phyloP scores from a whole-genome alignment of 2,329 filamentous ascomycete species.

The Daldinia eschscholtzii region DNA sequence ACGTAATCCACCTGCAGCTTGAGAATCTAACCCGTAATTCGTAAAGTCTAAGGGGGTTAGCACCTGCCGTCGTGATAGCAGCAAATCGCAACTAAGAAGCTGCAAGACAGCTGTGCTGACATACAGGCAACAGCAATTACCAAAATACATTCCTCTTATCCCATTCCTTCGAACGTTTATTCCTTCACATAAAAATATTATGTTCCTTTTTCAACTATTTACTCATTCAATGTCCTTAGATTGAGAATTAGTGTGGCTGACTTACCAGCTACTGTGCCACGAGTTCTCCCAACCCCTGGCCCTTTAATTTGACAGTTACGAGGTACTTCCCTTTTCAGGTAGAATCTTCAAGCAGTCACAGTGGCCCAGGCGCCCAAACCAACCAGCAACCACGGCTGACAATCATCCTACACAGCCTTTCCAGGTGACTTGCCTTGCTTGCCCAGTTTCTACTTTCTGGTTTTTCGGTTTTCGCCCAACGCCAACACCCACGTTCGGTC shows the following conservation, averaged over 20 bases:
- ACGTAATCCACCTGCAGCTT: slow-evolving; percentile 7
- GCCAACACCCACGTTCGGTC: slow-evolving; percentile 14
- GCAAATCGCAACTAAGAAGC: slow-evolving; percentile 23
- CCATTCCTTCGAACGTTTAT: background rate
- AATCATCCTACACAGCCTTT: slow-evolving; percentile 14
- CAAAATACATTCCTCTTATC: background rate
- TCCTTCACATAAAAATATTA: background rate
- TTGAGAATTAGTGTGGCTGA: slow-evolving; percentile 29
- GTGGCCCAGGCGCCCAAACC: slow-evolving; percentile 21
- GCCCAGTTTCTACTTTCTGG: background rate
- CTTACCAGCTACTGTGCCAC: slow-evolving; percentile 17
- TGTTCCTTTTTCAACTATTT: slow-evolving; percentile 13
- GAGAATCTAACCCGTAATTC: background rate
- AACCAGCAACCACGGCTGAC: slow-evolving; percentile 24
- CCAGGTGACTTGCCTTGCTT: background rate
- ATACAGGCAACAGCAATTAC: background rate
- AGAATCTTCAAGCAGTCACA: slow-evolving; percentile 26
- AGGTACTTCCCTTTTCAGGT: slow-evolving; percentile 6
- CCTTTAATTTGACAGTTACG: slow-evolving; percentile 38
- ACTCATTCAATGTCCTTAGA: slow-evolving; percentile 9
- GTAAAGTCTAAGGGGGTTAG: slow-evolving; percentile 1
- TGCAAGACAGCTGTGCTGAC: background rate
- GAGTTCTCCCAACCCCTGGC: slow-evolving; percentile 21
- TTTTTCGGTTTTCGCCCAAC: slow-evolving; percentile 31
- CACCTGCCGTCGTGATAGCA: slow-evolving; percentile 1